phyloP scores from a whole-genome alignment of 495 filamentous ascomycete genomes.

The Tuber microsphaerosporum region DNA sequence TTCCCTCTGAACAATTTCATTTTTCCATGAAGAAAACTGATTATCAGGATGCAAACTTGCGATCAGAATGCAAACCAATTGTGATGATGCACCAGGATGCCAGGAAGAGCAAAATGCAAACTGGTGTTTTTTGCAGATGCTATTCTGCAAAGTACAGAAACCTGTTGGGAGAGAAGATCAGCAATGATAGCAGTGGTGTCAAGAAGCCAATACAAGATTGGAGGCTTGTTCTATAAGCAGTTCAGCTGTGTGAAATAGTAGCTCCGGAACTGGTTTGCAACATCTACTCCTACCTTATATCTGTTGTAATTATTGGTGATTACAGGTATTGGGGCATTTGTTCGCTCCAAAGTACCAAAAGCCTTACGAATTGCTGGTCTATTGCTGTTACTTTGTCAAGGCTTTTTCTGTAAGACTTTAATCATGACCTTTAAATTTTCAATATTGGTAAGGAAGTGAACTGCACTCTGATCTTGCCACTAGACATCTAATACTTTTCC shows the following conservation, averaged over 20 bases:
- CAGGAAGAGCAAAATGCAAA: too few species aligned
- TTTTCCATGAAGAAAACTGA: too few species aligned
- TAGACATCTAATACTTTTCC: slow-evolving; percentile 10
- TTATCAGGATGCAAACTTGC: too few species aligned
- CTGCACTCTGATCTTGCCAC: slow-evolving; percentile 15
- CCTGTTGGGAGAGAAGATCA: not conserved
- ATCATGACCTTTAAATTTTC: slow-evolving; percentile 6
- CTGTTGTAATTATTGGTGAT: slow-evolving; percentile 34
- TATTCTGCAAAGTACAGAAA: too few species aligned
- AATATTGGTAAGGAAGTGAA: slow-evolving; percentile 12
- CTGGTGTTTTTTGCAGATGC: too few species aligned
- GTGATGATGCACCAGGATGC: too few species aligned
- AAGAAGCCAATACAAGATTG: slow-evolving; percentile 20
- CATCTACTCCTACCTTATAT: too few species aligned
- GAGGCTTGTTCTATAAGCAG: not conserved
- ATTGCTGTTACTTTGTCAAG: slow-evolving; percentile 15
- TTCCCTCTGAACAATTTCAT: too few species aligned
- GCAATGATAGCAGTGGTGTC: slow-evolving; percentile 18
- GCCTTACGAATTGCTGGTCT: slow-evolving; percentile 13
- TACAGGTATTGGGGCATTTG: slow-evolving; percentile 8
- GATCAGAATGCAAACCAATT: too few species aligned
- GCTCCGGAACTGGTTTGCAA: slow-evolving; percentile 11
- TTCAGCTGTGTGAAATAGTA: slow-evolving; percentile 31
- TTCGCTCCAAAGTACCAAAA: slow-evolving; percentile 17
- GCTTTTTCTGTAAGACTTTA: not conserved